Evolutionary conservation across 2,329 filamentous ascomycete genomes (phyloP), one percentile per base, ranked within the genome.

Genomic region (Corinectria fuckeliana): DNA sequence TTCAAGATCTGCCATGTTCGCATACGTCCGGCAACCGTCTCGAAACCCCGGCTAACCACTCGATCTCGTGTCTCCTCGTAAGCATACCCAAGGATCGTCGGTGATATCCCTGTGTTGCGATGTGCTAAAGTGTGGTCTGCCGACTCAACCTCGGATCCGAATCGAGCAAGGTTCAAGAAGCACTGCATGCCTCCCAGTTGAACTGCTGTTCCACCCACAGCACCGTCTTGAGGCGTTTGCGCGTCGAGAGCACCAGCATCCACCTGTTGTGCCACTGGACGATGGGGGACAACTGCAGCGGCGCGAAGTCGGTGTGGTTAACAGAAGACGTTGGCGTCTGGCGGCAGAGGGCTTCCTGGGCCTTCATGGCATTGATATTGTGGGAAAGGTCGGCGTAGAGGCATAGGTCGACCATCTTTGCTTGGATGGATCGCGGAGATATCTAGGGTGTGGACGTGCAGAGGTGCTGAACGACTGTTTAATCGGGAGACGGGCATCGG

Each of bases 201-300:
- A 67, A 67, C 20, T 61, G 58, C 0, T 50, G 58, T 25, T 67
- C 60, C 1, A 41, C 58, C 64, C 65, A 67, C 9, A 67, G 50
- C 14, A 60, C 50, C 10, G 60, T 66, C 56, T 66, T 67, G 6
- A 28, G 9, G 0, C 58, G 48, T 16, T 68, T 56, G 3, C 55
- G 28, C 2, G 66, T 68, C 21, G 66, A 67, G 5, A 65, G 54
- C 11, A 69, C 64, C 39, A 68, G 63, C 5, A 60, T 39, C 66
- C 66, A 69, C 1, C n/a, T n/a, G n/a, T 60, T 55, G 18, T 66
- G 60, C 0, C 65, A 65, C 8, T 65, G 42, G 25, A 28, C 23
- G 7, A 47, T 28, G 42, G 42, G 42, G 11, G 14, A 16, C 14
- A 16, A 13, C 23, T 28, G 42, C 8, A 28, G 23, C 23, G 42